Percentiles rank a stretch among this genome's conserved stretches.
phyloP scores from a whole-genome alignment of 2,329 filamentous ascomycete species.

The Trichoderma harzianum region DNA sequence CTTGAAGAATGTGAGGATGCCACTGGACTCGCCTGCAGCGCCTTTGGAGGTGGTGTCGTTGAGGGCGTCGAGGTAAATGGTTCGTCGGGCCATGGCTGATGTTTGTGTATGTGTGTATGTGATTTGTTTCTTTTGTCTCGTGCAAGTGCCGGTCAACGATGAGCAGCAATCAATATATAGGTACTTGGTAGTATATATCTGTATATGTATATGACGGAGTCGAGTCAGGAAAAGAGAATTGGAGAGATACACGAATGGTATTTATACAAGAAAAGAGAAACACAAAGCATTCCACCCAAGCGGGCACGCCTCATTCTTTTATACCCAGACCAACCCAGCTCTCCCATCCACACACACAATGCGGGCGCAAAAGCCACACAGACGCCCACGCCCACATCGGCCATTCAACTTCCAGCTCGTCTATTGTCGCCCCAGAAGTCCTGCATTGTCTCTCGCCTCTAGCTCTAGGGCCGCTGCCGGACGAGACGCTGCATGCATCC shows the following conservation, averaged over 20 bases:
- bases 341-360: background rate
- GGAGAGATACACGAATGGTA: background rate
- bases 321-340: background rate
- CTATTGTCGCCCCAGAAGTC: background rate
- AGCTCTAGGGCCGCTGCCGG: background rate
- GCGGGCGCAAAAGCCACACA: background rate
- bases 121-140: background rate
- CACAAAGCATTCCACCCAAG: background rate
- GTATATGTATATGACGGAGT: background rate
- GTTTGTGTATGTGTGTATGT: background rate
- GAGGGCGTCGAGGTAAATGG: slow-evolving; percentile 19
- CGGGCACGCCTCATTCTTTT: slow-evolving; percentile 5
- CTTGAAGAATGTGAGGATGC: slow-evolving; percentile 13
- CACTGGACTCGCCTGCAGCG: background rate
- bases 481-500: background rate
- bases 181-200: background rate
- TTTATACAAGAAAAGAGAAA: background rate
- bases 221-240: background rate
- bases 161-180: background rate
- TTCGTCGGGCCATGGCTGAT: slow-evolving; percentile 17
- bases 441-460: background rate
- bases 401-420: background rate
- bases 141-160: background rate
- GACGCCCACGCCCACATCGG: background rate
- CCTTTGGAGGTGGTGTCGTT: background rate